Conservation (phyloP, 2,329 filamentous ascomycete species). For the Sporothrix pseudoabietina region DNA sequence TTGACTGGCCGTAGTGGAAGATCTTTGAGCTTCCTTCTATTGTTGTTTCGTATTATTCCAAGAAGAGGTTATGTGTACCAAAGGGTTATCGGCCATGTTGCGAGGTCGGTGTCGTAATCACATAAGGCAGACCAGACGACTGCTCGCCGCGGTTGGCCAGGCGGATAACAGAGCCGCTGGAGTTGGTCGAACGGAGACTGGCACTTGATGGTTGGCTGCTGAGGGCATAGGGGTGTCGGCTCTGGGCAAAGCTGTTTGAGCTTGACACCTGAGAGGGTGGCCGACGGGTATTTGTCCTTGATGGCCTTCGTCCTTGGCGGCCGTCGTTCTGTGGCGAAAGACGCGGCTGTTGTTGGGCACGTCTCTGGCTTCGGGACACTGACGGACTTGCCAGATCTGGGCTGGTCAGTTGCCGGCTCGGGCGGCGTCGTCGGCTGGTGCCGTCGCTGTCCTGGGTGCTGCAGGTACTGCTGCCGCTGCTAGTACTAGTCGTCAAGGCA, state of each 20-base stretch:
- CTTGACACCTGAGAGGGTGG: slow-evolving; percentile 35
- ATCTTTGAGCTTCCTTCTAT: background rate
- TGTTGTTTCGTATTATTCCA: background rate
- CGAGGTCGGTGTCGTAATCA: slow-evolving; percentile 37
- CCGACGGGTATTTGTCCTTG: background rate
- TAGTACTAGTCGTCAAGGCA: background rate
- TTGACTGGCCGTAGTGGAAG: background rate
- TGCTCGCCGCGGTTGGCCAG: slow-evolving; percentile 46
- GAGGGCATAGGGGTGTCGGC: slow-evolving; percentile 46
- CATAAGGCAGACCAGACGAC: slow-evolving; percentile 43
- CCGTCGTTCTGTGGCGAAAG: background rate
- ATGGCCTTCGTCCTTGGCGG: background rate
- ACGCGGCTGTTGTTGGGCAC: background rate
- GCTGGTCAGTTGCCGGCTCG: background rate
- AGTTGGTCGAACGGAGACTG: slow-evolving; percentile 46
- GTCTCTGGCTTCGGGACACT: background rate
- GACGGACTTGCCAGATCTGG: background rate
- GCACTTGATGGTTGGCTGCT: slow-evolving; percentile 46
- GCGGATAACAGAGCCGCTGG: slow-evolving; percentile 52
- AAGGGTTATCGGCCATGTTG: background rate
- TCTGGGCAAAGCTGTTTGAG: slow-evolving; percentile 48
- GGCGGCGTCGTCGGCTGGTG: slow-evolving; percentile 26
- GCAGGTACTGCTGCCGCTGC: background rate
- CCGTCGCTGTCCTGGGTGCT: slow-evolving; percentile 23
- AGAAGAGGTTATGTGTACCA: background rate